Evolutionary conservation across 2,329 filamentous ascomycete species (phyloP).

Genomic region (Pyrenochaeta sp.): DNA sequence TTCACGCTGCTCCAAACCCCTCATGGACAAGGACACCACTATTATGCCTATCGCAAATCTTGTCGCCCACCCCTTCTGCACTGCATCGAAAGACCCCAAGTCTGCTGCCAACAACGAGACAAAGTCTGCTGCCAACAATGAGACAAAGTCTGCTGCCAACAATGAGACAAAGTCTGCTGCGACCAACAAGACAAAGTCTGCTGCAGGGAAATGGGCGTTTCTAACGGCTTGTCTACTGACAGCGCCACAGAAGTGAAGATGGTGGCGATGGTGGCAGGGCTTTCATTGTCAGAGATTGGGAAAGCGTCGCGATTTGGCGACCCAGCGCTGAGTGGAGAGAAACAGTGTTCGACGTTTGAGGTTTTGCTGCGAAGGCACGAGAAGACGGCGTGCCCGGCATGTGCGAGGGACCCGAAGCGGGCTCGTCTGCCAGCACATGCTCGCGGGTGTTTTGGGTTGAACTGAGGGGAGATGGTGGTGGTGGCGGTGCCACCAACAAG

Average conservation of each 20-base stretch:
- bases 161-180: too few relatives aligned
- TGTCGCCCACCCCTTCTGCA: too few relatives aligned
- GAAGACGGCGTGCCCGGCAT: slow-evolving; percentile 30
- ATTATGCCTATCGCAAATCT: too few relatives aligned
- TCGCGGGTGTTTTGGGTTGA: slow-evolving; percentile 33
- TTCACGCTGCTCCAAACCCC: too few relatives aligned
- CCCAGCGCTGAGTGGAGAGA: slow-evolving; percentile 9
- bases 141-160: too few relatives aligned
- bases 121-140: too few relatives aligned
- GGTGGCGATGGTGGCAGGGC: slow-evolving; percentile 14
- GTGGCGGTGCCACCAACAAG: slow-evolving; percentile 2
- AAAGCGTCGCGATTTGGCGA: slow-evolving; percentile 26
- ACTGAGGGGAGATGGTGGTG: slow-evolving; percentile 13
- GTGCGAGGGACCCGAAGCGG: slow-evolving; percentile 25
- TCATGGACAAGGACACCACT: too few relatives aligned
- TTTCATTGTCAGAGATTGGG: slow-evolving; percentile 28
- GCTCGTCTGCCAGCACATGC: slow-evolving; percentile 31
- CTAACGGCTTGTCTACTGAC: slow-evolving; percentile 5
- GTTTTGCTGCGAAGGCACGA: slow-evolving; percentile 34
- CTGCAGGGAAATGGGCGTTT: background rate
- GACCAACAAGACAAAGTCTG: too few relatives aligned
- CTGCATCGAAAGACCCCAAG: too few relatives aligned
- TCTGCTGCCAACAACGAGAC: too few relatives aligned
- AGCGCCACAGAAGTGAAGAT: slow-evolving; percentile 20
- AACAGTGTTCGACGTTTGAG: slow-evolving; percentile 33